These are phyloP conservation scores for Pelargonium cotyledonis DNA, from an alignment of 441 rosid species.

Conservation along the genomic window DNA sequence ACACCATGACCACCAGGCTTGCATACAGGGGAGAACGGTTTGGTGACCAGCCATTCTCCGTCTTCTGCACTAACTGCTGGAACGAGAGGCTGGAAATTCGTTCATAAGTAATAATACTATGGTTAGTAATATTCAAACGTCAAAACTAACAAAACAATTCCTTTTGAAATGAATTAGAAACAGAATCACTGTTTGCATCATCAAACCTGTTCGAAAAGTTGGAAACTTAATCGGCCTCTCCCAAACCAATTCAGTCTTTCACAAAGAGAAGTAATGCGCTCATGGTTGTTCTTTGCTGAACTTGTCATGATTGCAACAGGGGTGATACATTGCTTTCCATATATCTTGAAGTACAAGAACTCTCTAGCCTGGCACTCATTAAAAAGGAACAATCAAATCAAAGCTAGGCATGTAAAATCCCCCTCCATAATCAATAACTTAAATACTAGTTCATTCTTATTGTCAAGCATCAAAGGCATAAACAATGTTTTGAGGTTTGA, in stretches of 20 bases:
- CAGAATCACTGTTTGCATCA: constrained; percentile 9
- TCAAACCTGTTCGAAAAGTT: constrained; percentile 85
- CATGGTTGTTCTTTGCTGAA: constrained; percentile 86
- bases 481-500: constrained; percentile 11
- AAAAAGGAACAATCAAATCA: constrained; percentile 12
- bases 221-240: constrained; percentile 77
- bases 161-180: constrained; percentile 8
- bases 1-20: constrained; percentile 98
- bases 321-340: constrained; percentile 76
- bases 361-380: constrained; percentile 66
- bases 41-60: constrained; percentile 73
- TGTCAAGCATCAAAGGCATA: constrained; percentile 15
- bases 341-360: constrained; percentile 75
- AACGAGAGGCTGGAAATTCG: constrained; percentile 66
- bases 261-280: constrained; percentile 68
- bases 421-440: neutral
- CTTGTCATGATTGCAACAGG: constrained; percentile 97
- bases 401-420: constrained; percentile 12
- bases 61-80: constrained; percentile 74
- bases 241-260: constrained; percentile 78
- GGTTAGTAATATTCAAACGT: constrained; percentile 1
- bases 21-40: constrained; percentile 72
- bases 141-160: neutral
- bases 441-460: neutral
- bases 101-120: constrained; percentile 22